Base-by-base conservation (phyloP, 2,329 filamentous ascomycete species). In the Ophiostoma novo-ulmi region DNA sequence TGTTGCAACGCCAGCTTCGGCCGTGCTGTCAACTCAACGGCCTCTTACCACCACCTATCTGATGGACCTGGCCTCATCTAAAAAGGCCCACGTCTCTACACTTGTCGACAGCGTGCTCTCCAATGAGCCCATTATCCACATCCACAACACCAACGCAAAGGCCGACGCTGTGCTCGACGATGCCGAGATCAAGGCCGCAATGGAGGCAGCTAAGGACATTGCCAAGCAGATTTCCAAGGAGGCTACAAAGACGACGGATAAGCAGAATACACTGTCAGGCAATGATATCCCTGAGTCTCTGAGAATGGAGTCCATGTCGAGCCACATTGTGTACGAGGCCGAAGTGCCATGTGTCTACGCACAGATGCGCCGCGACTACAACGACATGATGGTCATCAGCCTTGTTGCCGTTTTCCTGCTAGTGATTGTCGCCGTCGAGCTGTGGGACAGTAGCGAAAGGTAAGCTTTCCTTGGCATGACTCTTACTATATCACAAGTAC, bases 371-470 rank as follows among this genome's bases (percentile, higher is more conserved):
- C 71, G 73, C 31, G 75, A 77, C 14, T 74, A 74, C 61, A 75
- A 77, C 69, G 77, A 79, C 55, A 73, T 77, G 72, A 69, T 77
- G 70, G 74, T 78, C n/a, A 76, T 80, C 38, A 73, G 74, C 66
- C 70, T 79, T 35, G 76, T 76, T 0, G 69, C 75, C 13, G 73
- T 75, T 5, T 80, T 79, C 65, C 65, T 80, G 48, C 26, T 77
- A 35, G 74, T 76, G 8, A 76, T 80, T 35, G 72, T 79, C 7
- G 68, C 73, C 5, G 74, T 78, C 20, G 78, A 79, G 75, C 74
- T 75, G 10, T 77, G 73, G 74, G 72, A 72, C 4, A 67, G 72
- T 10, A 52, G 72, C 11, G 68, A 73, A 61, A 73, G 74, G 78
- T 79, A 41, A 61, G 36, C 26, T 39, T 26, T 31, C 17, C 13